These are phyloP conservation scores for Rhizoctonia solani DNA, from an alignment of 1,284 basidiomycete species.

Conservation along the genomic window DNA sequence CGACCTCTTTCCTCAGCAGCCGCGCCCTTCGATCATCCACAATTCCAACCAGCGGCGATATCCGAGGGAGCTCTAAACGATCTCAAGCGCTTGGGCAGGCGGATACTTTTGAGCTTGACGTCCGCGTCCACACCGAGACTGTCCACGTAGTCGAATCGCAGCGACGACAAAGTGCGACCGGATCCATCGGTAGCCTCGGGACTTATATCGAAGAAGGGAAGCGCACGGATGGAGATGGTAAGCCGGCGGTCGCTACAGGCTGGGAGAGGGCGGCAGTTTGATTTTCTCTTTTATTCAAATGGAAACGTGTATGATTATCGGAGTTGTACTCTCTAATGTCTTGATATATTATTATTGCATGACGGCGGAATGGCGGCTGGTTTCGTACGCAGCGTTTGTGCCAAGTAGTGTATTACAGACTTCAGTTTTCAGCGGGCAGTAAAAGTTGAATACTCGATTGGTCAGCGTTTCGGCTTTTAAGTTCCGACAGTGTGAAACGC, in stretches of 20 bases:
- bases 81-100: not conserved
- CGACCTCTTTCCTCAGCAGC: slow-evolving; percentile 11
- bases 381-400: no score
- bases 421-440: no score
- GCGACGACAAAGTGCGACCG: not conserved
- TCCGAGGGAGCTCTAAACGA: not conserved
- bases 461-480: no score
- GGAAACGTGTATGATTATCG: not conserved
- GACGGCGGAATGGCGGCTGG: no score
- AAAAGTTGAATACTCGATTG: no score
- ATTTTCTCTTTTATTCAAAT: not conserved
- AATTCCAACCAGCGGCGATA: not conserved
- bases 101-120: slow-evolving; percentile 21
- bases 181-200: not conserved
- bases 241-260: not conserved
- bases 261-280: not conserved
- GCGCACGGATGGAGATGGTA: not conserved
- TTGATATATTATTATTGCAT: not conserved
- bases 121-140: slow-evolving; percentile 14
- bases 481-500: no score
- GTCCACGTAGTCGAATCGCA: not conserved
- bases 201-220: not conserved
- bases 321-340: not conserved
- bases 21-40: not conserved
- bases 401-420: no score